Base-by-base conservation (phyloP, 2,329 filamentous ascomycete genomes). In the Botrytis deweyae region DNA sequence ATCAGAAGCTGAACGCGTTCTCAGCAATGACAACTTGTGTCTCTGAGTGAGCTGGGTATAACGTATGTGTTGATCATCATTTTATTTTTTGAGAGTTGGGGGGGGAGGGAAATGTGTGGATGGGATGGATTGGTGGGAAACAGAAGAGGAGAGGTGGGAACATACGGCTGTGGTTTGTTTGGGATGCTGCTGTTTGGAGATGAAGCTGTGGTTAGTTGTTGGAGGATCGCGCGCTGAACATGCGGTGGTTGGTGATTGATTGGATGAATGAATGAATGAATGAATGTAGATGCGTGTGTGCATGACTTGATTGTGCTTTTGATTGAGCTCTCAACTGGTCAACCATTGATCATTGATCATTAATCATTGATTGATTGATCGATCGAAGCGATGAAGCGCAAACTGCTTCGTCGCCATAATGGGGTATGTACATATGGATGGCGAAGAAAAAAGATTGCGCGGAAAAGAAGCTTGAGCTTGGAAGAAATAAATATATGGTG, bases 11-110 rank as follows among this genome's bases (percentile, higher is more conserved):
- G 70, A 72, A 72, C 70, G 70, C 70, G 70, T 72, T 67, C 70
- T 72, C 70, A 72, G 70, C 70, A 72, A 72, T n/a, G 65, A 63
- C 70, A 67, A 67, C 70, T 64, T 72, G 62, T 72, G 62, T 63
- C 65, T 72, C 70, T 72, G 70, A 72, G 70, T 72, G 70, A 72
- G 70, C 70, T 72, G 70, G 70, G 70, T 72, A 67, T 72, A 72
- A 72, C 70, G 70, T 72, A 66, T 72, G 70, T 33, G 70, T 72
- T 72, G 70, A n/a, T 72, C 70, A 72, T 72, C 70, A 72, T 72
- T 67, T 58, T 72, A 25, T 49, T 40, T 72, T 22, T 59, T 20
- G 36, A 33, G 20, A 10, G 33, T 5, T 14, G 22, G 29, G 10
- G 29, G 16, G 22, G 16, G 16, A 22, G 14, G 6, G 4, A 18